Evolutionary conservation across 2,329 filamentous ascomycete species (phyloP).

Genomic region (Fusarium acutatum): DNA sequence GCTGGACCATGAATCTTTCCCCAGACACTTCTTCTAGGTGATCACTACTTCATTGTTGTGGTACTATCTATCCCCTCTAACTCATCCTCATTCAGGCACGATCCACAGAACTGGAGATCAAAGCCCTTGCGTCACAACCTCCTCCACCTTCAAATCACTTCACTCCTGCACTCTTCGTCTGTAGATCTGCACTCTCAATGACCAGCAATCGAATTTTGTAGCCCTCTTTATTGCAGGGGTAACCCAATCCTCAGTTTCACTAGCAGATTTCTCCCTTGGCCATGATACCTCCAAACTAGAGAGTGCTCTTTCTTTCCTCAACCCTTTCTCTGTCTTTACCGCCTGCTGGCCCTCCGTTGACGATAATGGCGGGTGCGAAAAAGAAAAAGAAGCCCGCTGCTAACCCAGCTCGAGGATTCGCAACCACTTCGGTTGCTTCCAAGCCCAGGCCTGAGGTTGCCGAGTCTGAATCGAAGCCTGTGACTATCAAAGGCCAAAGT

Average conservation of each 20-base stretch:
- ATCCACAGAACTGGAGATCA: constrained; percentile 26
- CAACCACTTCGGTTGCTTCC: constrained; percentile 90
- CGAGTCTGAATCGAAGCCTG: constrained; percentile 47
- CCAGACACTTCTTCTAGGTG: neutral
- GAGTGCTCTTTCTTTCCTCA: neutral
- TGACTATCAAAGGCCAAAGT: constrained; percentile 37
- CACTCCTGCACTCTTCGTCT: constrained; percentile 14
- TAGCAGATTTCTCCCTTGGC: neutral
- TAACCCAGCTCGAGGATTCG: constrained; percentile 91
- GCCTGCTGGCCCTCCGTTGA: neutral
- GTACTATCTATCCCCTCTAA: neutral
- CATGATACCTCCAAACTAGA: neutral
- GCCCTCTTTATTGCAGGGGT: neutral
- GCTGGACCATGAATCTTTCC: neutral
- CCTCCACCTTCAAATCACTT: constrained; percentile 25
- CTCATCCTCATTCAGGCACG: neutral
- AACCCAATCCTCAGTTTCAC: neutral
- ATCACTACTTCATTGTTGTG: neutral
- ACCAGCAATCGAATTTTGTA: constrained; percentile 1
- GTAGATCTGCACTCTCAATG: neutral
- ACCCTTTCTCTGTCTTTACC: neutral
- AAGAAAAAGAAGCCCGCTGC: constrained; percentile 92
- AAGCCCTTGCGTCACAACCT: constrained; percentile 36
- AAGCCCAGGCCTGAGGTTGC: constrained; percentile 73
- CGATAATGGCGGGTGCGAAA: constrained; percentile 72